Percentiles rank a stretch among this genome's conserved stretches.
Evolutionary conservation across 2,329 filamentous ascomycete species (phyloP).

Genomic region (Camillea tinctor): DNA sequence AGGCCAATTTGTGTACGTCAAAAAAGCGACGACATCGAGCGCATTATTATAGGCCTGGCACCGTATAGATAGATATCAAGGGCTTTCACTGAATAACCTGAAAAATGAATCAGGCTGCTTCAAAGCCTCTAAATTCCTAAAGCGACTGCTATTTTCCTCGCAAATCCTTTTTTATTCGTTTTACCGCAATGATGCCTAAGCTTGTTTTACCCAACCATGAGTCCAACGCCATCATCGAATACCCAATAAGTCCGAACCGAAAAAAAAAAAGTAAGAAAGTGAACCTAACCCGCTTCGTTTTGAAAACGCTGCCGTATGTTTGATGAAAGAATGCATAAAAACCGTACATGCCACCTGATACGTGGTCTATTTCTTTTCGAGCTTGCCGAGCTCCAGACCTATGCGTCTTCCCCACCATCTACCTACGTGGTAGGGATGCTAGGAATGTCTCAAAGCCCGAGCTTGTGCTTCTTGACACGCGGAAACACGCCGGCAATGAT

Average conservation of each 20-base stretch:
- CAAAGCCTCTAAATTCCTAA: background rate
- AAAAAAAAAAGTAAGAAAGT: background rate
- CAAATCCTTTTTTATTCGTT: background rate
- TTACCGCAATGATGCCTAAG: background rate
- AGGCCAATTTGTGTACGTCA: no score
- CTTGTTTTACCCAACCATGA: background rate
- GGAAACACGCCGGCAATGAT: conserved; percentile 71
- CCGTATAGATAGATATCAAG: no score
- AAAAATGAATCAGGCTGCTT: background rate
- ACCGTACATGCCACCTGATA: background rate
- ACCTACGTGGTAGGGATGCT: background rate
- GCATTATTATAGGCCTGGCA: no score
- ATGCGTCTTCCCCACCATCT: background rate
- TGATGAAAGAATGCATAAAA: background rate
- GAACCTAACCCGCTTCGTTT: background rate
- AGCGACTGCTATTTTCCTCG: background rate
- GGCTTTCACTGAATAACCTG: background rate
- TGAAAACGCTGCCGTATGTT: background rate
- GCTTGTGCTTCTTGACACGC: conserved; percentile 78
- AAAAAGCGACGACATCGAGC: no score
- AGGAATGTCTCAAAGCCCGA: conserved; percentile 51
- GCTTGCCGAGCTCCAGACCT: background rate
- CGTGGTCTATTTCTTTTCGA: background rate
- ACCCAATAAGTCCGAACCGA: background rate
- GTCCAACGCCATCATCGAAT: background rate